Evolutionary conservation across 768 basidiomycete species (phyloP), one percentile per base, ranked within the genome.

Genomic region (Suillus subaureus): DNA sequence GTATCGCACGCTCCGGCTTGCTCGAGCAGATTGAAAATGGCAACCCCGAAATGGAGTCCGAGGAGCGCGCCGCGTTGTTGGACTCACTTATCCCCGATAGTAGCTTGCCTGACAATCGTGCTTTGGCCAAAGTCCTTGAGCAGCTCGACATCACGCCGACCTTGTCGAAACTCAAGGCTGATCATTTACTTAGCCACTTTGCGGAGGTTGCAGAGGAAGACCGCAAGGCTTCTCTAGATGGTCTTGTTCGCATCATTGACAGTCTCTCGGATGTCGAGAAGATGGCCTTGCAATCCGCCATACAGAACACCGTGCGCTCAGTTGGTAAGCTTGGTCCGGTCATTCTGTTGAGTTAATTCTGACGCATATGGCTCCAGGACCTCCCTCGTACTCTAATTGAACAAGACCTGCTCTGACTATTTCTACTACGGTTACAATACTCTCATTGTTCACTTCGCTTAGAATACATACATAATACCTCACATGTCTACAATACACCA

Each of bases 211-310:
- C 88, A 15, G 87, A 89, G 67, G 88, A 89, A 70, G 91, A 96
- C 74, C 85, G 88, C 58, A 92, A 92, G 78, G 89, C 88, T 11
- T 87, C 91, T 1, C 75, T 96, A 66, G 88, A 89, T 66, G 89
- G 92, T 42, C 84, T 96, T 65, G 76, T 87, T 60, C 88, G 89
- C 58, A 79, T 95, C 13, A 85, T 89, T n/a, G 89, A 93, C 65
- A 83, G 83, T 43, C 82, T 96, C 66, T 84, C 86, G 0, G 85
- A 87, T 28, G 94, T 94, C 31, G 93, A 95, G 69, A 88, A 86
- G 75, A 78, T 83, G 13, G 77, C 83, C 1, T 72, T 96, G 67
- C 82, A 89, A 43, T 76, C 78, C 49, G 85, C 86, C 45, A 83
- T 94, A 61, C 89, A 90, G 73, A 86, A 78, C 70, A 71, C 83